These are phyloP conservation scores for Pythium aquatile DNA, from an alignment of 352 stramenopile species.

Conservation along the genomic window DNA sequence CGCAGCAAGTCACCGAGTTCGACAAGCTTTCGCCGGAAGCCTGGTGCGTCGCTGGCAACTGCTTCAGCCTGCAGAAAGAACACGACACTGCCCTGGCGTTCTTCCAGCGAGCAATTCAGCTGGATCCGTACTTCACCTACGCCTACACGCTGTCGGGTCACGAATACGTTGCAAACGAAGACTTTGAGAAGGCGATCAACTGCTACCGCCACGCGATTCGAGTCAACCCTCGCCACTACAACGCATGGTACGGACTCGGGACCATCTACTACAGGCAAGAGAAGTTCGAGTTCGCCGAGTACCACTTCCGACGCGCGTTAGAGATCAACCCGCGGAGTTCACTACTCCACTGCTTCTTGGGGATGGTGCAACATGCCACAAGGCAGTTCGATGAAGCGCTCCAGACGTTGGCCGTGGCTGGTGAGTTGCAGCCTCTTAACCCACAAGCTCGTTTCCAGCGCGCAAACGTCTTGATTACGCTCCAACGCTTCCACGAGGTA, in stretches of 20 bases:
- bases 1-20: conserved; percentile 92
- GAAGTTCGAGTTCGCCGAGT: conserved; percentile 97
- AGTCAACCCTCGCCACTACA: conserved; percentile 92
- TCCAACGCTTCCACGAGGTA: conserved; percentile 90
- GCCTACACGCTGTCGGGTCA: conserved; percentile 97
- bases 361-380: conserved; percentile 94
- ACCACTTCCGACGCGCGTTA: conserved; percentile 94
- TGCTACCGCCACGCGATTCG: conserved; percentile 95
- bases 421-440: conserved; percentile 91
- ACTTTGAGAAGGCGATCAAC: conserved; percentile 97
- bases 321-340: conserved; percentile 94
- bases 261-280: conserved; percentile 97
- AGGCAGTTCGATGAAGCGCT: conserved; percentile 90
- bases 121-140: conserved; percentile 96
- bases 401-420: conserved; percentile 84
- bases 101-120: conserved; percentile 94
- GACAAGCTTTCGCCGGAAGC: conserved; percentile 92
- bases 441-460: conserved; percentile 93
- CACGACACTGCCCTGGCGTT: conserved; percentile 96
- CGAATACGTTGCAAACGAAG: conserved; percentile 97
- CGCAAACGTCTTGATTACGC: conserved; percentile 92
- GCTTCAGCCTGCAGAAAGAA: conserved; percentile 98
- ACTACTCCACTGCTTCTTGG: conserved; percentile 94
- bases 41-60: conserved; percentile 97
- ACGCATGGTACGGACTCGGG: conserved; percentile 91